phyloP scores from a whole-genome alignment of 2,329 filamentous ascomycete genomes.

The Xylaria polymorpha region DNA sequence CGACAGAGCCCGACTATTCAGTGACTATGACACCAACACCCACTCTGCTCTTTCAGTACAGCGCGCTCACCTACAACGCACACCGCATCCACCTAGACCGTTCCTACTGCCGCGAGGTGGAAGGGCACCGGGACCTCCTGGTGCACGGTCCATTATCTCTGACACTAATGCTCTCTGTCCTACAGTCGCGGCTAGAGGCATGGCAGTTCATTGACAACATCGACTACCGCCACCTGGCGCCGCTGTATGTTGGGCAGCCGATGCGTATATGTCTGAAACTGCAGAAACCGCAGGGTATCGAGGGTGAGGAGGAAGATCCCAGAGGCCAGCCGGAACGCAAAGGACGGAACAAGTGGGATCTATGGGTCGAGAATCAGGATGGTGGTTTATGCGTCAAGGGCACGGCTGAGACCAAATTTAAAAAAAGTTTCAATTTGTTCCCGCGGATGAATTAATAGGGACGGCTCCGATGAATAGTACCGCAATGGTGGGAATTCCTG shows the following conservation, averaged over 20 bases:
- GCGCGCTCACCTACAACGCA: slow-evolving; percentile 90
- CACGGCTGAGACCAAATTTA: slow-evolving; percentile 49
- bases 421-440: no score
- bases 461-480: background rate
- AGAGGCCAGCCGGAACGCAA: slow-evolving; percentile 52
- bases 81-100: slow-evolving; percentile 90
- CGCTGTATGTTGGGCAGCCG: slow-evolving; percentile 79
- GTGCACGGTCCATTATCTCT: slow-evolving; percentile 89
- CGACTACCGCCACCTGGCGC: slow-evolving; percentile 83
- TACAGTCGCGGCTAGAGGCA: slow-evolving; percentile 61
- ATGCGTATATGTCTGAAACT: slow-evolving; percentile 75
- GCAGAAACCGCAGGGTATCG: slow-evolving; percentile 46
- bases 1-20: slow-evolving; percentile 50
- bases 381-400: slow-evolving; percentile 74
- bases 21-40: slow-evolving; percentile 73
- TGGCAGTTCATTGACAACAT: slow-evolving; percentile 63
- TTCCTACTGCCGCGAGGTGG: slow-evolving; percentile 73
- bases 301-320: slow-evolving; percentile 27
- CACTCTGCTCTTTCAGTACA: slow-evolving; percentile 87
- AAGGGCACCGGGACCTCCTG: slow-evolving; percentile 79
- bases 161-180: slow-evolving; percentile 77
- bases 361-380: slow-evolving; percentile 72
- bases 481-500: background rate
- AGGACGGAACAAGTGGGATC: slow-evolving; percentile 61
- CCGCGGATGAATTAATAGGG: background rate